phyloP scores from a whole-genome alignment of 2,329 filamentous ascomycete genomes.

The Cordyceps tenuipes region DNA sequence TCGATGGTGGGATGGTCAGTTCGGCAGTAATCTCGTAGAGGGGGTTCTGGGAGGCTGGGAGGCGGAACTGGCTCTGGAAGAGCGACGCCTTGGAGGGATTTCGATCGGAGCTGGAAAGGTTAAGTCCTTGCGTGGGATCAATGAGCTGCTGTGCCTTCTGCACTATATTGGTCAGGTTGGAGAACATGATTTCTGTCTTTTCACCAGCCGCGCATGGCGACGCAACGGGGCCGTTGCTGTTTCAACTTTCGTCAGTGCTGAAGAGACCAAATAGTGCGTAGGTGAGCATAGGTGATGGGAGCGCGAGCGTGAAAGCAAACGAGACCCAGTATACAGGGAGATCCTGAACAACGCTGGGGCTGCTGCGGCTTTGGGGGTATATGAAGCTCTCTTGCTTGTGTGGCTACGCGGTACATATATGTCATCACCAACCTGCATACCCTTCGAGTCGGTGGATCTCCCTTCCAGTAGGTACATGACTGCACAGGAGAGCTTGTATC shows the following conservation, averaged over 20 bases:
- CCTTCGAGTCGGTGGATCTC: conserved; percentile 9
- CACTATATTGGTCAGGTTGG: conserved; percentile 67
- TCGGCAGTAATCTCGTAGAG: conserved; percentile 96
- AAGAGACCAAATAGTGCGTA: not conserved
- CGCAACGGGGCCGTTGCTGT: not conserved
- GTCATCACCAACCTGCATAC: conserved; percentile 3
- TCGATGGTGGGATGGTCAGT: conserved; percentile 73
- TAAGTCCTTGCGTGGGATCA: conserved; percentile 73
- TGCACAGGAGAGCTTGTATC: not conserved
- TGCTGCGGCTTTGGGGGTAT: not conserved
- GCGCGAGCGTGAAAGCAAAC: not conserved
- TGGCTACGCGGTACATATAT: not conserved
- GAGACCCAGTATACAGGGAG: not conserved
- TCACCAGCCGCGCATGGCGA: conserved; percentile 12
- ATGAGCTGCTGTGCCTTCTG: conserved; percentile 95
- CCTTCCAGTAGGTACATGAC: not conserved
- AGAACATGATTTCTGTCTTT: conserved; percentile 40
- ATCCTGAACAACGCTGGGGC: not conserved
- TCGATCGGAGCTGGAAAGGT: conserved; percentile 63
- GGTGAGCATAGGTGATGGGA: not conserved
- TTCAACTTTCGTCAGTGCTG: not conserved
- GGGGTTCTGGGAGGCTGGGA: conserved; percentile 85
- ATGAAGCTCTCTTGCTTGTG: not conserved
- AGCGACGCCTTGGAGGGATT: conserved; percentile 86
- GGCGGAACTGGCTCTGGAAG: conserved; percentile 93